phyloP scores from a whole-genome alignment of 2,329 filamentous ascomycete genomes.

The Neurospora crassa region DNA sequence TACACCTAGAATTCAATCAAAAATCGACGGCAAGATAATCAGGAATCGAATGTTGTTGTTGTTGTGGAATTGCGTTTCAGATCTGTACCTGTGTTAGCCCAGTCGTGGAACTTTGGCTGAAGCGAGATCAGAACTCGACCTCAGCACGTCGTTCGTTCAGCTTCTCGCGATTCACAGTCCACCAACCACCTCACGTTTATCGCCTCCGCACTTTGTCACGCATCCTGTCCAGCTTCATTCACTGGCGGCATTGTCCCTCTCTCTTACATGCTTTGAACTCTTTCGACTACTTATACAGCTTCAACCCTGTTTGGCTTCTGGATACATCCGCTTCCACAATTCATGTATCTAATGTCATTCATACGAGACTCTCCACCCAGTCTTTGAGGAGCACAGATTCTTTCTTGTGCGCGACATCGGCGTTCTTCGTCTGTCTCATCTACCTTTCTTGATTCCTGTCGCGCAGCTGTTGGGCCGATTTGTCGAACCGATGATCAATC shows the following conservation, averaged over 20 bases:
- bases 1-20: not conserved
- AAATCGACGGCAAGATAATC: not conserved
- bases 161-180: not conserved
- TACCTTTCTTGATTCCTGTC: not conserved
- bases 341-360: not conserved
- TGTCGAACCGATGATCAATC: conserved; percentile 30
- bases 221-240: not conserved
- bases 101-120: not conserved
- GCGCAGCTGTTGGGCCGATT: not conserved
- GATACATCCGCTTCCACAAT: not conserved
- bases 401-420: not conserved
- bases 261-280: not conserved
- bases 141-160: not conserved
- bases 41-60: not conserved
- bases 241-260: not conserved
- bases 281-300: not conserved
- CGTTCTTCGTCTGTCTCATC: not conserved
- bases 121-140: not conserved
- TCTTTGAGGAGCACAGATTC: not conserved
- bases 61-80: not conserved
- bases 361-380: not conserved
- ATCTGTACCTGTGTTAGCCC: not conserved
- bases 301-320: not conserved
- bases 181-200: not conserved
- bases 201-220: not conserved